Evolutionary conservation across 2,329 filamentous ascomycete species (phyloP).

Genomic region (Nemania diffusa): DNA sequence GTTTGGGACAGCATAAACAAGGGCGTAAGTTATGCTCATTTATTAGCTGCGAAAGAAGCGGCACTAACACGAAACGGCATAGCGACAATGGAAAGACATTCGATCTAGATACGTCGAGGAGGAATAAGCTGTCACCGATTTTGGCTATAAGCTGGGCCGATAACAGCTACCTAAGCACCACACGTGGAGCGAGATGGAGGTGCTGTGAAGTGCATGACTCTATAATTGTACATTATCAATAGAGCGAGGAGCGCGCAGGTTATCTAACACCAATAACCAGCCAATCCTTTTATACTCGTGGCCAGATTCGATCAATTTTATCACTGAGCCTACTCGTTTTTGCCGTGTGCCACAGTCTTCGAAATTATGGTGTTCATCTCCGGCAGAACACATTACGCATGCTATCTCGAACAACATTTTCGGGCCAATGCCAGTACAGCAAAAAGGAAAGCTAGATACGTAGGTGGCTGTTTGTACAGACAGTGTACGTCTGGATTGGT

Average conservation of each 20-base stretch:
- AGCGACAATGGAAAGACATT: conserved; percentile 99
- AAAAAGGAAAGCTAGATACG: background rate
- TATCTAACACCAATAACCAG: conserved; percentile 17
- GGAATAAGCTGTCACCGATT: conserved; percentile 49
- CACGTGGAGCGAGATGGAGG: background rate
- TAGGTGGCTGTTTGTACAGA: background rate
- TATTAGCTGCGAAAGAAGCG: conserved; percentile 6
- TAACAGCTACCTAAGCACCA: background rate
- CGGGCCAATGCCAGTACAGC: background rate
- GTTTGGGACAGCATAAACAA: conserved; percentile 92
- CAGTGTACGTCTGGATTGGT: too few species aligned
- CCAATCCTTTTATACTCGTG: conserved; percentile 25
- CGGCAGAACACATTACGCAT: background rate
- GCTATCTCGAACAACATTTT: background rate
- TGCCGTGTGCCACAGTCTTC: conserved; percentile 5
- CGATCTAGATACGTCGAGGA: conserved; percentile 84
- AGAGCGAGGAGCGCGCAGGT: conserved; percentile 25
- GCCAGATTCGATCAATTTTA: conserved; percentile 7
- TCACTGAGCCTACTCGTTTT: conserved; percentile 5
- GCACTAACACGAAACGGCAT: conserved; percentile 48
- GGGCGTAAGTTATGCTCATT: conserved; percentile 73
- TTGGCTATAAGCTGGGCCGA: conserved; percentile 10
- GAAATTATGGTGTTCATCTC: background rate
- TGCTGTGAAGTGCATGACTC: conserved; percentile 18
- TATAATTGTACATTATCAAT: conserved; percentile 39